Evolutionary conservation across 1,284 basidiomycete genomes (phyloP), one percentile per base, ranked within the genome.

Genomic region (Salmacisia buchloeana): DNA sequence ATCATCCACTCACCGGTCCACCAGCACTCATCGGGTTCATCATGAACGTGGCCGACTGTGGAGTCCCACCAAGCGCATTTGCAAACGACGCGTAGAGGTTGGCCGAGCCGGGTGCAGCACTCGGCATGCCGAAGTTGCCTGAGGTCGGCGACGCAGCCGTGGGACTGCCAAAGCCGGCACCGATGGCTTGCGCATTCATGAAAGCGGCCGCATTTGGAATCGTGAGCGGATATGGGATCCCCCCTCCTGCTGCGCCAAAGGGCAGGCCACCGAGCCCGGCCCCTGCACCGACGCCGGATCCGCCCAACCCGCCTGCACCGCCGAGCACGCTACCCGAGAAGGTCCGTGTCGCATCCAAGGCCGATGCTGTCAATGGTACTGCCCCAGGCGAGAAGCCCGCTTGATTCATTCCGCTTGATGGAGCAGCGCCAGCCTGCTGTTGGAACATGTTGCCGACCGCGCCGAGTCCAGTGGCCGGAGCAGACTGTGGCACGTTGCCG

Each of bases 281-380:
- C 7, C 21, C 46, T 52, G 46, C 6, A 43, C 41, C 41, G 6
- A 43, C 6, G 5, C 46, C 46, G 7, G 46, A 27, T 13, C 46
- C 29, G 46, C 46, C 46, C 13, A 52, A 13, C 7, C 15, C 6
- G n/a, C 31, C 31, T 18, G 54, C 34, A 36, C 54, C 54, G 10
- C 54, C 54, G 13, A 36, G 10, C 46, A 52, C 29, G 46, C 69
- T 69, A 59, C 63, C 69, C 1, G 67, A 71, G 58, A 71, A 71
- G 63, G 69, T 69, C 29, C 69, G 69, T 1, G 67, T 69, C 10
- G 65, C 67, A 31, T 52, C 46, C 18, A 52, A 13, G 13, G 46
- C 46, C 23, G 46, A 21, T 4, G 46, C 46, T 13, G 46, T 25
- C 23, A 52, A 18, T 27, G 46, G 46, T 27, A 52, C 25, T 13